Evolutionary conservation across 176 grass and related monocot species (phyloP), one percentile per base, ranked within the genome.

Genomic region (Musa itinerans): DNA sequence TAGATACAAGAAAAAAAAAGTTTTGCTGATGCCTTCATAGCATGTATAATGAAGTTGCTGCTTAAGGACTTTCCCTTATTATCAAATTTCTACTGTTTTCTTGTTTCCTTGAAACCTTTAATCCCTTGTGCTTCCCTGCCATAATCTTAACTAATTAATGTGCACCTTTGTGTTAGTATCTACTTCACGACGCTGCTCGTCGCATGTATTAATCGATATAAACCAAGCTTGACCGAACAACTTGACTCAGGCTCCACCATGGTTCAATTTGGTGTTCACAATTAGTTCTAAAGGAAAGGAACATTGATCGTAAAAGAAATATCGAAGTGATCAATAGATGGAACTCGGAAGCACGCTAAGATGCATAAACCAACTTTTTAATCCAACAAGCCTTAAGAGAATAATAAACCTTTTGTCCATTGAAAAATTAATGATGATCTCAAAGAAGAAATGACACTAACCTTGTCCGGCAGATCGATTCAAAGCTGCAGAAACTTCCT

Each of bases 401-500:
- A 13, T 65, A 65, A 13, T 65, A 9, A 24, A 23, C 3, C 9
- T 13, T 26, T 26, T 2, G 19, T 10, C 12, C 21, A 65, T 3
- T 27, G 10, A 65, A 65, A 13, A 2, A 43, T 5, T 6, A 43
- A 14, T 12, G 2, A 10, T 25, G 12, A 65, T 25, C 62, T 69
- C 68, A 8, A n/a, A 34, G 9, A 70, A 70, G 29, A 50, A 64
- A 54, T 68, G 68, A 48, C 23, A 85, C 90, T 78, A 70, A 99
- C 95, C 90, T 77, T 84, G 83, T 68, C 90, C 95, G 12, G 81
- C 81, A 78, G 90, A 91, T 58, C 90, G 88, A 75, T 99, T 99
- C 84, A 99, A 82, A 80, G 95, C 95, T 10, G 95, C 95, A 20
- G 95, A 93, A 78, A 99, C 88, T 79, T 99, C 95, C 71, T 99